A percentile compares a stretch with the other conserved stretches of the same genome.
Evolutionary conservation across 1,139 yeast genomes (phyloP).

Genomic region (Saccharomyces hybrid): DNA sequence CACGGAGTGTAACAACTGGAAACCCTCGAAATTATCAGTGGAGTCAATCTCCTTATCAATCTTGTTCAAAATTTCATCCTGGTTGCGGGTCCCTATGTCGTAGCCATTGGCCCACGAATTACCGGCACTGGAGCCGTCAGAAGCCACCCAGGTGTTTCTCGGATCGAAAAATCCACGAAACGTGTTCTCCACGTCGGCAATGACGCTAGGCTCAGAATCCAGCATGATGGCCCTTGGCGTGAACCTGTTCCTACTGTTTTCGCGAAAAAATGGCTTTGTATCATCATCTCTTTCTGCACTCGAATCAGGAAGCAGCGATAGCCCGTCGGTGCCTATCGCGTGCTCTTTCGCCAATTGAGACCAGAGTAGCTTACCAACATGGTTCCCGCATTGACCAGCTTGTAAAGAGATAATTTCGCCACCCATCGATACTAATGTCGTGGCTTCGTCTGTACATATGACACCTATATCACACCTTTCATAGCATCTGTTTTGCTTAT

Average conservation of each 20-base stretch:
- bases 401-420: conserved; percentile 60
- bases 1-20: conserved; percentile 88
- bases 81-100: conserved; percentile 59
- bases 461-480: background rate
- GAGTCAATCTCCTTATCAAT: conserved; percentile 87
- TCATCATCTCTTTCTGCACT: conserved; percentile 51
- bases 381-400: conserved; percentile 90
- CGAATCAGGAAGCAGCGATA: conserved; percentile 22
- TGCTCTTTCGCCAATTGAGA: conserved; percentile 81
- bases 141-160: conserved; percentile 69
- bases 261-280: conserved; percentile 76
- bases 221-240: conserved; percentile 82
- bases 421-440: conserved; percentile 17
- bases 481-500: background rate
- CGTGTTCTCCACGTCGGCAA: conserved; percentile 51
- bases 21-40: conserved; percentile 83
- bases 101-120: conserved; percentile 94
- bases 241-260: conserved; percentile 66
- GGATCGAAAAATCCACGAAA: conserved; percentile 73
- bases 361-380: conserved; percentile 92
- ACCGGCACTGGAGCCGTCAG: conserved; percentile 86
- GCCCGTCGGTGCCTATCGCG: conserved; percentile 74
- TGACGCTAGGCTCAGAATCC: conserved; percentile 88
- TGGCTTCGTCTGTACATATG: background rate
- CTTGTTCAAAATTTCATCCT: conserved; percentile 70